Conservation (phyloP, 805 yeast genomes). For the Jamesozyma rosinii region DNA sequence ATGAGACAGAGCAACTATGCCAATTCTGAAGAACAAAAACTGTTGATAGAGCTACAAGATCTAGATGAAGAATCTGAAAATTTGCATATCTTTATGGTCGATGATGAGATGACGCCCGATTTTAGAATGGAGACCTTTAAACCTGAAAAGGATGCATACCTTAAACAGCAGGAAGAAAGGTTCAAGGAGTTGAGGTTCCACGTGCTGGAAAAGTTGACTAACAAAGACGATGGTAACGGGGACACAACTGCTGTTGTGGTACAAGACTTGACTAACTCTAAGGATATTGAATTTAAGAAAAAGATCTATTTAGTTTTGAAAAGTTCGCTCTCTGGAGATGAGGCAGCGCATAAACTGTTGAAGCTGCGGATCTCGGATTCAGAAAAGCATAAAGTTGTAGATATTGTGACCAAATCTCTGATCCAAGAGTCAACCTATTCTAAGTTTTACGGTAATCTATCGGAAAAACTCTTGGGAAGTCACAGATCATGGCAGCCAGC, state of each 20-base stretch:
- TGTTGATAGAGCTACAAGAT: neutral
- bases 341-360: conserved; percentile 79
- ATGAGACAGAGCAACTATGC: conserved; percentile 24
- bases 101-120: conserved; percentile 13
- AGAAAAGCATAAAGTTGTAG: conserved; percentile 48
- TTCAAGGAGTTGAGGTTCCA: conserved; percentile 40
- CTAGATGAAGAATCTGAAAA: neutral
- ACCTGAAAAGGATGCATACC: conserved; percentile 37
- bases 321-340: conserved; percentile 87
- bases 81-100: conserved; percentile 4
- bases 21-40: neutral
- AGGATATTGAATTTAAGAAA: conserved; percentile 57
- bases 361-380: conserved; percentile 37
- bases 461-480: conserved; percentile 50
- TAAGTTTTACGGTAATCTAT: conserved; percentile 71
- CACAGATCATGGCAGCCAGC: conserved; percentile 48
- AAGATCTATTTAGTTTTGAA: conserved; percentile 71
- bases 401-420: conserved; percentile 71
- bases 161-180: conserved; percentile 39
- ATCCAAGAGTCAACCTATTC: conserved; percentile 81
- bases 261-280: conserved; percentile 61
- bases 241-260: conserved; percentile 21
- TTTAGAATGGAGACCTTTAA: conserved; percentile 43
- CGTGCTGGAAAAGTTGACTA: conserved; percentile 12
- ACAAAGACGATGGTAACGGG: conserved; percentile 10